Evolutionary conservation across 768 basidiomycete genomes (phyloP).

Genomic region (Xerocomellus chrysenteron): DNA sequence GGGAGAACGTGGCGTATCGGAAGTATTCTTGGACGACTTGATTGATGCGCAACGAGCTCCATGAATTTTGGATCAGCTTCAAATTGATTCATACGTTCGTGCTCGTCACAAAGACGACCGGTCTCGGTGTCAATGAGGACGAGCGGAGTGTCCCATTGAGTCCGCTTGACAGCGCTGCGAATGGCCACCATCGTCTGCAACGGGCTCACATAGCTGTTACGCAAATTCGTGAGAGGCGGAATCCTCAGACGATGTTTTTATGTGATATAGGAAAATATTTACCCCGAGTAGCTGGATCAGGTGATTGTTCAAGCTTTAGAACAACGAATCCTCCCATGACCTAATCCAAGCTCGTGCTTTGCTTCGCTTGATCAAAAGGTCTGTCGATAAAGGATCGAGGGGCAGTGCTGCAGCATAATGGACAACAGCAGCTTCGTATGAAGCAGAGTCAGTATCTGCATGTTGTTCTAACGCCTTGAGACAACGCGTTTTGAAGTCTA

Average conservation of each 20-base stretch:
- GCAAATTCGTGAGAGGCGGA: not conserved
- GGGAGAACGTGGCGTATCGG: conserved; percentile 5
- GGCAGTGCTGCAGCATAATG: not conserved
- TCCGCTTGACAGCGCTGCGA: not conserved
- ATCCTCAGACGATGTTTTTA: not conserved
- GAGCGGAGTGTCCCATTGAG: not conserved
- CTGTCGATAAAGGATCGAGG: not conserved
- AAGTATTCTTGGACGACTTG: not conserved
- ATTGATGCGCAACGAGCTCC: not conserved
- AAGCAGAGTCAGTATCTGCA: not conserved
- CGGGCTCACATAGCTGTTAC: not conserved
- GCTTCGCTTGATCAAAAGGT: not conserved
- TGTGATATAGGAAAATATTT: not conserved
- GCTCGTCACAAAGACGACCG: not conserved
- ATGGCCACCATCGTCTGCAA: not conserved
- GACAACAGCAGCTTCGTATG: not conserved
- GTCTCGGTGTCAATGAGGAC: not conserved
- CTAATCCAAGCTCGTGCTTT: not conserved
- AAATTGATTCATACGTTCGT: not conserved
- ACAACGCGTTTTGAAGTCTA: not conserved
- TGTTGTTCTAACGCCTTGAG: not conserved
- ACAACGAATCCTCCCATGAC: not conserved
- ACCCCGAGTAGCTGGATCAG: not conserved
- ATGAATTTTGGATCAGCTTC: not conserved
- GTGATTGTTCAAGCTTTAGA: not conserved